Conservation (phyloP, 202 grass and related monocot species). For the Setaria italica region DNA sequence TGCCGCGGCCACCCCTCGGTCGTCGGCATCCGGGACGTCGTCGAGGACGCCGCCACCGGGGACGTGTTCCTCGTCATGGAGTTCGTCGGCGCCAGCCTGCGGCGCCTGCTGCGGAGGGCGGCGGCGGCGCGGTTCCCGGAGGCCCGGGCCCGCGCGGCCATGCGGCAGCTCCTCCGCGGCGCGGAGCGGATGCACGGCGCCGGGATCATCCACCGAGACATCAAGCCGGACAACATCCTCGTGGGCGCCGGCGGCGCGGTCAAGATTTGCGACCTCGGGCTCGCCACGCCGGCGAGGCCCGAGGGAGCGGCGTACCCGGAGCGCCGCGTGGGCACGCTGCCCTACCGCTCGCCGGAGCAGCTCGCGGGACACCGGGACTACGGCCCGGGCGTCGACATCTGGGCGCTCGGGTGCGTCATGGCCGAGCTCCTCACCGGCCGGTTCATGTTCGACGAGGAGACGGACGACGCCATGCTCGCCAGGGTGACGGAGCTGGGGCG, state of each 20-base stretch:
- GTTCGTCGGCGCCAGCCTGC: constrained; percentile 25
- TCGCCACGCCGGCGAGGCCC: background rate
- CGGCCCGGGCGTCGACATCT: constrained; percentile 37
- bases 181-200: constrained; percentile 35
- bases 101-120: background rate
- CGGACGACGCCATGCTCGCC: constrained; percentile 24
- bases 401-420: constrained; percentile 59
- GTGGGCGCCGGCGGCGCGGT: background rate
- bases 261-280: constrained; percentile 53
- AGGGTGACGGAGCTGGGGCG: background rate
- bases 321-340: constrained; percentile 23
- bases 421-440: constrained; percentile 44
- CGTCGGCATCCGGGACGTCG: constrained; percentile 30
- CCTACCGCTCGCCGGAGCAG: constrained; percentile 43
- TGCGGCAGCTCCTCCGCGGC: constrained; percentile 27
- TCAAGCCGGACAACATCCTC: constrained; percentile 40
- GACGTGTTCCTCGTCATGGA: constrained; percentile 38
- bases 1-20: constrained; percentile 42
- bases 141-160: background rate
- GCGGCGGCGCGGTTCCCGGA: background rate
- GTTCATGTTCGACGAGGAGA: constrained; percentile 28
- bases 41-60: background rate
- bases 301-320: background rate
- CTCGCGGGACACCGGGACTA: constrained; percentile 8
- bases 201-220: constrained; percentile 39